phyloP scores from a whole-genome alignment of 1,139 yeast species.

The Entelexis sorbosivorans region DNA sequence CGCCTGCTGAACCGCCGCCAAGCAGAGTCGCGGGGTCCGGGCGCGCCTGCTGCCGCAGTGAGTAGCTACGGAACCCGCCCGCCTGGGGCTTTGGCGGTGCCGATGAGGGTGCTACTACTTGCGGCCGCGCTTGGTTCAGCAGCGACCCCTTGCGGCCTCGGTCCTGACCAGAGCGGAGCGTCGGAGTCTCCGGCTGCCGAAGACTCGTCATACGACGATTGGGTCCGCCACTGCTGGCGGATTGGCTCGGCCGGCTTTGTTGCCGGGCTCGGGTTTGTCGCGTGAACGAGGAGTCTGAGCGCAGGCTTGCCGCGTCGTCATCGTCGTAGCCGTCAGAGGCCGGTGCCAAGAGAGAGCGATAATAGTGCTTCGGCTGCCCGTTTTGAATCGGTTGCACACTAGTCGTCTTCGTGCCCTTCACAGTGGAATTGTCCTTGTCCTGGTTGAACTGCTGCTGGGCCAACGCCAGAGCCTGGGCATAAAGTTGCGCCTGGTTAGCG shows the following conservation, averaged over 20 bases:
- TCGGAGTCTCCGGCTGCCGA: conserved; percentile 13
- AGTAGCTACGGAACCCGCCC: conserved; percentile 22
- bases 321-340: conserved; percentile 16
- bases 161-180: conserved; percentile 7
- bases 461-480: conserved; percentile 15
- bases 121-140: conserved; percentile 15
- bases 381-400: neutral
- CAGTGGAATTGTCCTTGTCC: neutral
- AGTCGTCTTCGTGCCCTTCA: neutral
- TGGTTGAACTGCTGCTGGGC: conserved; percentile 10
- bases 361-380: conserved; percentile 5
- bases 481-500: conserved; percentile 3
- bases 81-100: neutral
- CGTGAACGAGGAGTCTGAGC: conserved; percentile 29
- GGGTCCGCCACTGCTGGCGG: neutral
- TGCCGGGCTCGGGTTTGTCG: conserved; percentile 10
- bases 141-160: conserved; percentile 9
- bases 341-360: conserved; percentile 8
- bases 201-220: conserved; percentile 11
- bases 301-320: conserved; percentile 26
- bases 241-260: neutral
- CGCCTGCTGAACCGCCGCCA: neutral
- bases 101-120: neutral
- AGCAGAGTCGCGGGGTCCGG: conserved; percentile 20
- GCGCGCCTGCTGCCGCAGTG: conserved; percentile 21